These are phyloP conservation scores for Excoecaria cochinchinensis DNA, from an alignment of 345 rosid genomes.

Conservation along the genomic window DNA sequence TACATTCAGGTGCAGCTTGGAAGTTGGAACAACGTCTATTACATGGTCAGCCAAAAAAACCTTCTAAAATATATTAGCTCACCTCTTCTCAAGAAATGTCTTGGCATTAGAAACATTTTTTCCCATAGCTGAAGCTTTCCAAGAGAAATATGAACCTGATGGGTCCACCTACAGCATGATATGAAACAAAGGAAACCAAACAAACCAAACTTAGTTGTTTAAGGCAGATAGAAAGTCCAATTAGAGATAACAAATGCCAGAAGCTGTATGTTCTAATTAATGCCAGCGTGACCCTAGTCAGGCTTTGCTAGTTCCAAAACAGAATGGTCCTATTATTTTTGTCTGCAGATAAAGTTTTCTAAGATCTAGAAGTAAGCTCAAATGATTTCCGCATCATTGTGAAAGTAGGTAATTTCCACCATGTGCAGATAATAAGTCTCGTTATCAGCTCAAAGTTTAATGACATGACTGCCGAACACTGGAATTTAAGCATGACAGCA, in stretches of 20 bases:
- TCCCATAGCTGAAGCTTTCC: conserved; percentile 99
- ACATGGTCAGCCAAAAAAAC: neutral
- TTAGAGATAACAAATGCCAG: conserved; percentile 1
- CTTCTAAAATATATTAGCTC: neutral
- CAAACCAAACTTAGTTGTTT: neutral
- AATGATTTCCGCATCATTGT: neutral
- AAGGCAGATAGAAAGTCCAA: neutral
- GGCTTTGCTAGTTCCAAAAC: neutral
- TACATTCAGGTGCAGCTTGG: neutral
- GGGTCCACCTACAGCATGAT: conserved; percentile 68
- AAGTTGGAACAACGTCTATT: neutral
- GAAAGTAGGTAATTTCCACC: neutral
- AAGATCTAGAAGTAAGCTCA: neutral
- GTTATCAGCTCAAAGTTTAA: neutral
- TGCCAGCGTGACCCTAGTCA: neutral
- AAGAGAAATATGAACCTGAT: conserved; percentile 95
- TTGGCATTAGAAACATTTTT: conserved; percentile 94
- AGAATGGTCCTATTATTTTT: neutral
- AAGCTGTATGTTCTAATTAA: neutral
- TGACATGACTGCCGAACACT: neutral
- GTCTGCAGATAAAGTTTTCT: neutral
- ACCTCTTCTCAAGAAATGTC: conserved; percentile 96
- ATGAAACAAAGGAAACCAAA: neutral
- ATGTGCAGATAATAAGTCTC: neutral
- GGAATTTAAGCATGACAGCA: neutral